phyloP scores from a whole-genome alignment of 1,284 basidiomycete genomes.

The Ganoderma leucocontextum region DNA sequence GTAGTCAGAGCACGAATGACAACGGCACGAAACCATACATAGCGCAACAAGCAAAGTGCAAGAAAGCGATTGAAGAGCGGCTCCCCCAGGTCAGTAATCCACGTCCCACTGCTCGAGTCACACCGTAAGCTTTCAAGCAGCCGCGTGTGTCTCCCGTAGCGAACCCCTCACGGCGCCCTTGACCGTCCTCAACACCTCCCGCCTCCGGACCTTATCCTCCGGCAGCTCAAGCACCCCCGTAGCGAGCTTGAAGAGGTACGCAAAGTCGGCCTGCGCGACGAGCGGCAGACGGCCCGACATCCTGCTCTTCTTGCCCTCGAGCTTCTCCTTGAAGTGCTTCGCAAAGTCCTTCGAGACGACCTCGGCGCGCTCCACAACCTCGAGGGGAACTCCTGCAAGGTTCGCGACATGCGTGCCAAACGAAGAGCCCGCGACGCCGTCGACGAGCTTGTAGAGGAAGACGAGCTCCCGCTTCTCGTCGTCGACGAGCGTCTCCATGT shows the following conservation, averaged over 20 bases:
- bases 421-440: slow-evolving; percentile 89
- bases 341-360: slow-evolving; percentile 90
- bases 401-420: slow-evolving; percentile 95
- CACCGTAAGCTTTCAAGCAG: too few relatives aligned
- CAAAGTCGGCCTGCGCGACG: slow-evolving; percentile 87
- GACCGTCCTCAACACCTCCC: slow-evolving; percentile 61
- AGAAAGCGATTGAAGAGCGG: too few relatives aligned
- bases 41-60: slow-evolving; percentile 27
- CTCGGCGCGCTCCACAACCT: slow-evolving; percentile 89
- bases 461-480: slow-evolving; percentile 90
- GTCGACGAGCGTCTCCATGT: slow-evolving; percentile 94
- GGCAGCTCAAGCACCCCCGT: slow-evolving; percentile 59
- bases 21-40: slow-evolving; percentile 24
- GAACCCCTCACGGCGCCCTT: slow-evolving; percentile 54
- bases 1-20: too few relatives aligned
- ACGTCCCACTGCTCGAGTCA: neutral
- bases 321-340: slow-evolving; percentile 80
- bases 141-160: slow-evolving; percentile 24
- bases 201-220: slow-evolving; percentile 57
- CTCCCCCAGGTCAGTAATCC: too few relatives aligned
- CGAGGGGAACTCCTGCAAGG: slow-evolving; percentile 81
- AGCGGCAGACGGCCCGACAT: slow-evolving; percentile 71
- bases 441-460: slow-evolving; percentile 93
- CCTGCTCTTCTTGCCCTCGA: slow-evolving; percentile 69
- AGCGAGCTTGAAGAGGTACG: slow-evolving; percentile 71